Percentiles rank a stretch among this genome's conserved stretches.
Evolutionary conservation across 257 asterid species (phyloP).

Genomic region (Gentiana dahurica): DNA sequence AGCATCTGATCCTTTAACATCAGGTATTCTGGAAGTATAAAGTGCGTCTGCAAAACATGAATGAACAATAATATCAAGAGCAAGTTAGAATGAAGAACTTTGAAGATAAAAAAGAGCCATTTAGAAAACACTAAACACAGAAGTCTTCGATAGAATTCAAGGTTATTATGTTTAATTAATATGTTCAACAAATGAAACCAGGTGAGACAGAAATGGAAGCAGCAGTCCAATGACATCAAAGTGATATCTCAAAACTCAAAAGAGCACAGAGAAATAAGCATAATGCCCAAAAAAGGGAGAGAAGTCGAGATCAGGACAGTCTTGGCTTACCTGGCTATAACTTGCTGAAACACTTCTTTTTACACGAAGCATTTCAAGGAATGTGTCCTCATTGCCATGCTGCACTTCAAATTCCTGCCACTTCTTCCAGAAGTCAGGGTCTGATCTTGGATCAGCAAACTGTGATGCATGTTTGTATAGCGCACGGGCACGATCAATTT

Average conservation of each 20-base stretch:
- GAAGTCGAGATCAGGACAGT: neutral
- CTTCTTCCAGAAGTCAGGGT: slow-evolving; percentile 67
- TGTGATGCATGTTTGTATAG: slow-evolving; percentile 77
- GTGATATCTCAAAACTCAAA: neutral
- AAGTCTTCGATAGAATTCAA: too few species aligned
- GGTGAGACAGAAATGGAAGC: neutral
- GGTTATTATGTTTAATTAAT: too few species aligned
- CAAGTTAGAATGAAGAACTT: neutral
- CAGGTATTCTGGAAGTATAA: slow-evolving; percentile 71
- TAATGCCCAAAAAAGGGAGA: neutral
- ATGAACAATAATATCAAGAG: slow-evolving; percentile 10
- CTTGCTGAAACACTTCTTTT: slow-evolving; percentile 79
- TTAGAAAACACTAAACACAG: too few species aligned
- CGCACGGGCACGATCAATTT: slow-evolving; percentile 77
- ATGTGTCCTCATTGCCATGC: slow-evolving; percentile 92
- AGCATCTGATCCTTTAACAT: slow-evolving; percentile 86
- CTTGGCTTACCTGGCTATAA: slow-evolving; percentile 57
- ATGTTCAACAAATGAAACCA: neutral
- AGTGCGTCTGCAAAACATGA: slow-evolving; percentile 52
- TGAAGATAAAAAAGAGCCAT: neutral
- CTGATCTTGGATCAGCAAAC: slow-evolving; percentile 81
- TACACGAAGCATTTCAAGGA: slow-evolving; percentile 80
- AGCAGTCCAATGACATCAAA: too few species aligned
- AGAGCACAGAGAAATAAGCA: neutral
- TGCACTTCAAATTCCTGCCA: slow-evolving; percentile 95